A percentile compares a stretch with the other conserved stretches of the same genome.
Evolutionary conservation across 768 basidiomycete species (phyloP).

Genomic region (Lanmaoa pseudosensibilis): DNA sequence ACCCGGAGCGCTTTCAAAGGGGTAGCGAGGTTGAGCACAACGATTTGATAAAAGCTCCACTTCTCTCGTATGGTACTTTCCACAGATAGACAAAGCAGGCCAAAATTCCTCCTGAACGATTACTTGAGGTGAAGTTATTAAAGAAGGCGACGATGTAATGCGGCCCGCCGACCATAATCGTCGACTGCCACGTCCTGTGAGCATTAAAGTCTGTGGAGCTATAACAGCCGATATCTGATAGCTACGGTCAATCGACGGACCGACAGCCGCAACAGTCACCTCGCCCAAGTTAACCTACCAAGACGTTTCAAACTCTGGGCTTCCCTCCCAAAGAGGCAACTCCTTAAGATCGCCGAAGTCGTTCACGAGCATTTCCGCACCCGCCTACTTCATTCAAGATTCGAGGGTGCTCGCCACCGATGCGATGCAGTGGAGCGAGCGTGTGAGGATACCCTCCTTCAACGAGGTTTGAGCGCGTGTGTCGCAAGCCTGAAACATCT

Average conservation of each 20-base stretch:
- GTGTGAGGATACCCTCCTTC: constrained; percentile 13
- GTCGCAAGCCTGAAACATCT: constrained; percentile 1
- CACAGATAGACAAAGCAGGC: background rate
- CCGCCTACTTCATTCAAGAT: background rate
- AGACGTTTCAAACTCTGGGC: background rate
- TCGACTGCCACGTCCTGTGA: background rate
- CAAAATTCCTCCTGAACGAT: background rate
- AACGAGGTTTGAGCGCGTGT: background rate
- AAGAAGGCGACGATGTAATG: background rate
- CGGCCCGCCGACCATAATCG: background rate
- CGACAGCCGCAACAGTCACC: too few relatives aligned
- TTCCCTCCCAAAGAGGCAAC: constrained; percentile 17
- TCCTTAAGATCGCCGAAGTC: constrained; percentile 10
- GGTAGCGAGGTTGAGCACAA: constrained; percentile 6
- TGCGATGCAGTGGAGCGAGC: constrained; percentile 12
- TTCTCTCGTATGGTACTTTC: background rate
- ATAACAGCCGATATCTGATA: background rate
- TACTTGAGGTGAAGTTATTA: background rate
- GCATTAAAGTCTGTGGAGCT: constrained; percentile 7
- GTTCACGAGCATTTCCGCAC: constrained; percentile 20
- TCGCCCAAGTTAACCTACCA: background rate
- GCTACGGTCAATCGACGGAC: background rate
- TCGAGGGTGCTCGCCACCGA: constrained; percentile 8
- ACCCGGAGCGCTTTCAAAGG: background rate
- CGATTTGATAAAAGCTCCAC: constrained; percentile 15